phyloP scores from a whole-genome alignment of 1,284 basidiomycete genomes.

The Ceratobasidium sp. region DNA sequence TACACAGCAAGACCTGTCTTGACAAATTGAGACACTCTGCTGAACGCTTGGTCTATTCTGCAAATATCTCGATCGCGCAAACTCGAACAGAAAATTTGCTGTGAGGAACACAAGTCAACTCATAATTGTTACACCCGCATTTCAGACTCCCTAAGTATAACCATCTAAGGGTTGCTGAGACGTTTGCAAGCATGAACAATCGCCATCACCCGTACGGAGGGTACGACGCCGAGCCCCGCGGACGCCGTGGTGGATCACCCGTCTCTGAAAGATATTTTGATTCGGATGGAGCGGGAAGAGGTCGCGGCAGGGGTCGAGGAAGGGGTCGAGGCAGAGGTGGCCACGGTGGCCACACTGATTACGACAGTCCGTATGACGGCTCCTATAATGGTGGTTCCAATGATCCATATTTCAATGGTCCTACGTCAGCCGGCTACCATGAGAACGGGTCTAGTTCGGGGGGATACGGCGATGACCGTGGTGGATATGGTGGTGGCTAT shows the following conservation, averaged over 20 bases:
- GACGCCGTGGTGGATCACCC: constrained; percentile 67
- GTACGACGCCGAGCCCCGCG: constrained; percentile 62
- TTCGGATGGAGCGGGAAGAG: constrained; percentile 57
- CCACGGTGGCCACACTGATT: constrained; percentile 40
- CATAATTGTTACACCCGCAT: constrained; percentile 12
- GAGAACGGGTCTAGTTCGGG: constrained; percentile 40
- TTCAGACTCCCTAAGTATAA: constrained; percentile 9
- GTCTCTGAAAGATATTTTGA: constrained; percentile 56
- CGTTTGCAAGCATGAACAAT: constrained; percentile 61
- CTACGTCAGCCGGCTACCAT: constrained; percentile 55
- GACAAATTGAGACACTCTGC: background rate
- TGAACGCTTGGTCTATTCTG: constrained; percentile 12
- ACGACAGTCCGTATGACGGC: constrained; percentile 23
- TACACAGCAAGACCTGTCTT: background rate
- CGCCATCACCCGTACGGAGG: constrained; percentile 83
- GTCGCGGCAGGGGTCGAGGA: constrained; percentile 56
- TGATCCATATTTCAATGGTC: constrained; percentile 32
- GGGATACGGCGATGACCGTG: constrained; percentile 38
- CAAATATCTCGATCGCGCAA: constrained; percentile 20
- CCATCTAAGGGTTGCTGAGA: constrained; percentile 33
- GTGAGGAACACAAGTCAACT: constrained; percentile 25
- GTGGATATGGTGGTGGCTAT: constrained; percentile 60
- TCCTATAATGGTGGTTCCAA: constrained; percentile 13
- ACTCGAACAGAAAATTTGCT: constrained; percentile 19
- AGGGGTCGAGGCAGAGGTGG: constrained; percentile 70